Evolutionary conservation across 441 rosid genomes (phyloP), one percentile per base, ranked within the genome.

Genomic region (Adansonia gregorii): DNA sequence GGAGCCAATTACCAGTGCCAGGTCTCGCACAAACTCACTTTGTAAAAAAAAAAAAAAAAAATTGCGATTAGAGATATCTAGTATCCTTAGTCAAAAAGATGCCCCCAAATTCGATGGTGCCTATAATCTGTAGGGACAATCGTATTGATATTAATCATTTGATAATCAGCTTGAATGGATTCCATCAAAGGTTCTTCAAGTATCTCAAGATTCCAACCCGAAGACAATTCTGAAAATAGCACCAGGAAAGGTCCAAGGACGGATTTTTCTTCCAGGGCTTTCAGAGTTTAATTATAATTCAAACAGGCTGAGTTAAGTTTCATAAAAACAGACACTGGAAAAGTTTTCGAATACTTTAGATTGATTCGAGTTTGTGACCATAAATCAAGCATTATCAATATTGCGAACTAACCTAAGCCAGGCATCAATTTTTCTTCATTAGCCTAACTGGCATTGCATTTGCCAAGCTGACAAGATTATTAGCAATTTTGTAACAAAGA

Each of bases 61-160:
- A 27, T 0, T 49, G 61, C 3, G 15, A 52, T 43, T 19, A 22
- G 11, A 20, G 10, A 8, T 48, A 48, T 11, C 12, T 8, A 2
- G 63, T 41, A 20, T 27, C 46, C 73, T 55, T n/a, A 65, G 83
- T 84, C 83, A 82, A 79, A 72, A 84, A 77, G 85, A 79, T 67
- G 83, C 83, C 41, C 67, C n/a, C 82, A 76, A 39, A 66, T 77
- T 84, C 58, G 67, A 77, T 61, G 78, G 80, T 76, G 82, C 59
- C 41, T 71, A 60, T 60, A 55, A 22, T 70, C 69, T 51, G 73
- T 79, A 75, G 22, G 60, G 77, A 82, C 82, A 79, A 75, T 75
- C 63, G 58, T 63, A 60, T 80, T 74, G 39, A 65, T 19, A 64
- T 66, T 73, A 67, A 73, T 73, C 72, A 76, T 73, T 67, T 59